phyloP scores from a whole-genome alignment of 371 early-diverging fungal species.

The Mortierella sp. region DNA sequence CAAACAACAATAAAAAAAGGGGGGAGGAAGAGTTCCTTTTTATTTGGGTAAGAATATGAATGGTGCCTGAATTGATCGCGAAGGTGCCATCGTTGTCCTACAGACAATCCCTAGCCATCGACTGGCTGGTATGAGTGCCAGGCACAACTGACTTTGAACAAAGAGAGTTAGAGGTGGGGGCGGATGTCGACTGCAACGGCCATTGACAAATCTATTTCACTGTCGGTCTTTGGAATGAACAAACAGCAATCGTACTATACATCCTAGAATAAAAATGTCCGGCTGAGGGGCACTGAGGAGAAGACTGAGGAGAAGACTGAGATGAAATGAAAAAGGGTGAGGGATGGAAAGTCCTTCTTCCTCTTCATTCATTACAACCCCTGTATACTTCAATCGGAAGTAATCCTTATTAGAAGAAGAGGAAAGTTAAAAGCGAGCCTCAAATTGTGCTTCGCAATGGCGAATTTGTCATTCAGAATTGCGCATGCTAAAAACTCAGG shows the following conservation, averaged over 20 bases:
- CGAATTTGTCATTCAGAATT: constrained; percentile 25
- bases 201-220: background rate
- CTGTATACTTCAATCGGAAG: background rate
- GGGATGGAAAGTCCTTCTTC: background rate
- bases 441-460: constrained; percentile 20
- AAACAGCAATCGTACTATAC: background rate
- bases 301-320: background rate
- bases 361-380: background rate
- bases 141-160: constrained; percentile 18
- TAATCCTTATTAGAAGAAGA: too few relatives aligned
- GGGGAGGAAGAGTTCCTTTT: background rate
- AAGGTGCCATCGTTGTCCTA: constrained; percentile 15
- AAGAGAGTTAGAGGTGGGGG: background rate
- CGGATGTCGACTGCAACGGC: background rate
- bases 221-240: background rate
- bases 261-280: background rate
- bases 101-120: constrained; percentile 8
- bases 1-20: background rate
- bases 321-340: background rate
- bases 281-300: background rate
- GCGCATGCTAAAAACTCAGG: constrained; percentile 17
- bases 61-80: constrained; percentile 13
- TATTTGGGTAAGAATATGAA: background rate
- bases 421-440: too few relatives aligned
- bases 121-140: background rate